Evolutionary conservation across 1,139 yeast species (phyloP).

Genomic region (Hansenula sp.): DNA sequence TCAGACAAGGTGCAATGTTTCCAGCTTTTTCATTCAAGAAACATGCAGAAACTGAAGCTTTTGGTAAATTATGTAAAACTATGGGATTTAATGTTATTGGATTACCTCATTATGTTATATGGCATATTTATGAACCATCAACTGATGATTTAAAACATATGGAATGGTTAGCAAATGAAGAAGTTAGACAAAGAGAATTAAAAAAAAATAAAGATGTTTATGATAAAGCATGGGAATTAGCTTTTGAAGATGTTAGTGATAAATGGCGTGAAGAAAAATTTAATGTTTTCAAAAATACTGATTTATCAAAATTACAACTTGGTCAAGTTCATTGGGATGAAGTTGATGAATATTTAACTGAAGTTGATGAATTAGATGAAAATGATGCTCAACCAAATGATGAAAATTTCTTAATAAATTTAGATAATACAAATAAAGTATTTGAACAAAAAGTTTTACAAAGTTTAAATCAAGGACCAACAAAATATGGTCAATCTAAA

Average conservation of each 20-base stretch:
- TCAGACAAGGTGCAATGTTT: slow-evolving; percentile 33
- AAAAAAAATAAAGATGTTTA: slow-evolving; percentile 29
- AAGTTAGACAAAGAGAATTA: slow-evolving; percentile 31
- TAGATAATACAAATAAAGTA: slow-evolving; percentile 13
- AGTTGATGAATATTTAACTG: slow-evolving; percentile 29
- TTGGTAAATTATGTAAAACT: slow-evolving; percentile 34
- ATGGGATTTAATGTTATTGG: slow-evolving; percentile 36
- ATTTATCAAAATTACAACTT: slow-evolving; percentile 29
- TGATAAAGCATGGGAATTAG: slow-evolving; percentile 32
- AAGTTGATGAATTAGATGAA: slow-evolving; percentile 21
- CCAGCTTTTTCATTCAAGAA: slow-evolving; percentile 37
- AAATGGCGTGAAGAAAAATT: slow-evolving; percentile 32
- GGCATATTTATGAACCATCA: slow-evolving; percentile 41
- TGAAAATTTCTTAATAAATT: slow-evolving; percentile 16
- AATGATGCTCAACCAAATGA: slow-evolving; percentile 5
- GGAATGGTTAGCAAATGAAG: slow-evolving; percentile 44
- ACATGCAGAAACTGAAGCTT: slow-evolving; percentile 39
- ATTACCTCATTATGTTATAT: slow-evolving; percentile 37
- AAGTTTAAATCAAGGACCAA: slow-evolving; percentile 16
- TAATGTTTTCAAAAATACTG: slow-evolving; percentile 65
- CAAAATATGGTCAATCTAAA: slow-evolving; percentile 14
- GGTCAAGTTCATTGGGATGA: slow-evolving; percentile 34
- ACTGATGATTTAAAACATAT: slow-evolving; percentile 40
- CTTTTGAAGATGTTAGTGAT: slow-evolving; percentile 32
- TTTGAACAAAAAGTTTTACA: slow-evolving; percentile 18